Base-by-base conservation (phyloP, 352 stramenopile genomes). In the Globisporangium cystogenes region DNA sequence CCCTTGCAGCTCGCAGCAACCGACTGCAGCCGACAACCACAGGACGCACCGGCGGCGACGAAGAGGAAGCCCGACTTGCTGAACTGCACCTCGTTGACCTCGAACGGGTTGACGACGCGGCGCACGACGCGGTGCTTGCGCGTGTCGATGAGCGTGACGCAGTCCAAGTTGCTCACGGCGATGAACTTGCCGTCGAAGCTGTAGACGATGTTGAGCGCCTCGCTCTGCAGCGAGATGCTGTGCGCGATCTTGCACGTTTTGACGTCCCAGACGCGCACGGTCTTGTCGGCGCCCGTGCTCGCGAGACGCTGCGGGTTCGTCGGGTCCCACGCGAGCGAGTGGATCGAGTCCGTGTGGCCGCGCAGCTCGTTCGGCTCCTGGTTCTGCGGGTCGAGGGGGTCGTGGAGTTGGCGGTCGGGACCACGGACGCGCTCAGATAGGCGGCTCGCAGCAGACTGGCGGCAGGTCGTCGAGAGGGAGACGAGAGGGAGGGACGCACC, bases 41-140 rank as follows among this genome's bases (percentile, higher is more conserved):
- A 2, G 7, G 16, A 37, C 41, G 43, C 10, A 81, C 74, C 72
- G 33, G 83, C 74, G 11, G 83, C 83, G 36, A 92, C 83, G 45
- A 90, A 94, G 21, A 94, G 61, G 39, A 87, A 86, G 23, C 79
- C 81, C 16, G 67, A 74, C 54, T 82, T 80, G 68, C 64, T 92
- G 65, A 92, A 94, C 57, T 91, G 80, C 62, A 92, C 76, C 33
- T 94, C 83, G 52, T 87, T 86, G 8, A 84, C 72, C 60, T 94
- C 76, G 57, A 87, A 94, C 5, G 81, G 83, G 42, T 90, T 94
- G 43, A 90, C 82, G 11, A 92, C 72, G 26, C 76, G 73, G 26
- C 78, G 76, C 63, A 89, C 74, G 8, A 94, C 71, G 44, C 82
- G 81, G 54, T 87, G 70, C 62, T 92, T 94, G 59, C 76, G 74